Conservation (phyloP, 805 yeast species). For the Ogataea corticis region DNA sequence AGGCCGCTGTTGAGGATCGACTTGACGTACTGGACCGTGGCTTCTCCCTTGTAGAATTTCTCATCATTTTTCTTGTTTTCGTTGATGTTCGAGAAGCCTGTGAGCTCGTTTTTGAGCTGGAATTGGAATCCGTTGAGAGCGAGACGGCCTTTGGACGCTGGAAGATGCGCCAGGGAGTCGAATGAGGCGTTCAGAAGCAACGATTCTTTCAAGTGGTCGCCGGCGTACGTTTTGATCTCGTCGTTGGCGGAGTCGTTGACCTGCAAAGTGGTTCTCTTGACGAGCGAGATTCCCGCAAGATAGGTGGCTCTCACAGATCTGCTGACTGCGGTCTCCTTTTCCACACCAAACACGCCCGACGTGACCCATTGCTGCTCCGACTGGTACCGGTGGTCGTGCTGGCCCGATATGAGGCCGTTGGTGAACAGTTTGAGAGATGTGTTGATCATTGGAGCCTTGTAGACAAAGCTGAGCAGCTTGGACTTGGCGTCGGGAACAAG, state of each 20-base stretch:
- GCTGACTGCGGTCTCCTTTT: no score
- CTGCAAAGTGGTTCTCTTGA: conserved; percentile 56
- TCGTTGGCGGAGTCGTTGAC: conserved; percentile 54
- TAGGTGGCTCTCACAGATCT: no score
- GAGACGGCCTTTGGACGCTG: conserved; percentile 37
- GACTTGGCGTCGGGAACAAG: conserved; percentile 50
- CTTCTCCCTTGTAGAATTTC: conserved; percentile 39
- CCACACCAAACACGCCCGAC: conserved; percentile 54
- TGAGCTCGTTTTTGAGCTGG: conserved; percentile 46
- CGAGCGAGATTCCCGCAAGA: conserved; percentile 55
- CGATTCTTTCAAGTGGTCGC: conserved; percentile 60
- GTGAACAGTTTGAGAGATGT: conserved; percentile 48
- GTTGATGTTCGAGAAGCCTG: conserved; percentile 30
- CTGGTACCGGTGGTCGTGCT: conserved; percentile 50
- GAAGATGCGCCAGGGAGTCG: conserved; percentile 44
- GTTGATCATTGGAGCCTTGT: conserved; percentile 45
- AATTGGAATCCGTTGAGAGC: conserved; percentile 47
- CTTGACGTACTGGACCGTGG: conserved; percentile 34
- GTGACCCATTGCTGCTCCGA: conserved; percentile 53
- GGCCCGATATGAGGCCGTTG: conserved; percentile 48
- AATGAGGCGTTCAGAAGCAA: conserved; percentile 42
- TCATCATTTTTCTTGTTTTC: conserved; percentile 21
- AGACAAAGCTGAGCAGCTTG: conserved; percentile 53
- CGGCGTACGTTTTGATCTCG: conserved; percentile 57
- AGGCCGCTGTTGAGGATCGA: conserved; percentile 46